A percentile compares a stretch with the other conserved stretches of the same genome.
phyloP scores from a whole-genome alignment of 768 basidiomycete genomes.

The Polyporus arcularius region DNA sequence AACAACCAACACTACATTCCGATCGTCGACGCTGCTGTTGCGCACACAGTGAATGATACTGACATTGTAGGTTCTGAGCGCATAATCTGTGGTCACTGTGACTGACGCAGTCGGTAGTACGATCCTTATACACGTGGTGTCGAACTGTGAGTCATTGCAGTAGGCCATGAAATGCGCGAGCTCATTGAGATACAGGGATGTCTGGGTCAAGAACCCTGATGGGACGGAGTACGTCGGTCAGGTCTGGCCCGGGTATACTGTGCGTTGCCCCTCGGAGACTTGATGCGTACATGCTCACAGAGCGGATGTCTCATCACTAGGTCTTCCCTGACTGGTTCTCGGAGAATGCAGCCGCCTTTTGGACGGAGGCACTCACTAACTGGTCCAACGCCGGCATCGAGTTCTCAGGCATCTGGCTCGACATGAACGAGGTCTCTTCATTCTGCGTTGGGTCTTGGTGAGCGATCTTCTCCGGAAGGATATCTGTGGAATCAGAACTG shows the following conservation, averaged over 20 bases:
- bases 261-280: conserved; percentile 24
- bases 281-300: too few species aligned
- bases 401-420: conserved; percentile 75
- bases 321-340: conserved; percentile 58
- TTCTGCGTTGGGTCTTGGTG: too few species aligned
- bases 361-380: conserved; percentile 30
- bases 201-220: conserved; percentile 76
- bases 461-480: conserved; percentile 46
- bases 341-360: conserved; percentile 47
- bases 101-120: conserved; percentile 35
- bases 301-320: too few species aligned
- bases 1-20: conserved; percentile 64
- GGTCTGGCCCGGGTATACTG: conserved; percentile 79
- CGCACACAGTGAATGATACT: conserved; percentile 54
- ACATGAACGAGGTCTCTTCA: conserved; percentile 65
- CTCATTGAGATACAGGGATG: conserved; percentile 40
- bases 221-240: conserved; percentile 70
- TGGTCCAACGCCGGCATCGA: conserved; percentile 54
- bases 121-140: conserved; percentile 63
- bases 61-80: conserved; percentile 51
- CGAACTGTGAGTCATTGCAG: conserved; percentile 44
- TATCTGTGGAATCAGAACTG: not conserved
- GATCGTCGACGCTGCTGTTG: conserved; percentile 67
- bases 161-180: not conserved
- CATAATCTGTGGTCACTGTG: not conserved